Evolutionary conservation across 805 yeast species (phyloP).

Genomic region (Teunomyces gatunensis): DNA sequence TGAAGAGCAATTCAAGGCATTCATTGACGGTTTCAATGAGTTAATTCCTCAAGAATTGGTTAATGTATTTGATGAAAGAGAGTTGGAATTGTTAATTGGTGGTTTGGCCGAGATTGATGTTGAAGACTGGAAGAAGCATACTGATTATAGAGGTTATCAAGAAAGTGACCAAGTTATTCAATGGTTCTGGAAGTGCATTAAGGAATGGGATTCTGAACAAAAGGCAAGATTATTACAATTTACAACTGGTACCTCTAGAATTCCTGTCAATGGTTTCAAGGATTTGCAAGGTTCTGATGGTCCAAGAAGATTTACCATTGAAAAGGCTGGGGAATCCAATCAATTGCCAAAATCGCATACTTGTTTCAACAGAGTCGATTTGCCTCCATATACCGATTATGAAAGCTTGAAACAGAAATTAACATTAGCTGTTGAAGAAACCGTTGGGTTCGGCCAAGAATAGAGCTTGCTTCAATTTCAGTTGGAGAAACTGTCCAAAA

Average conservation of each 20-base stretch:
- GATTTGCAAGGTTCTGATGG: slow-evolving; percentile 99
- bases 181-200: slow-evolving; percentile 97
- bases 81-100: slow-evolving; percentile 92
- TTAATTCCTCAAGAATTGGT: slow-evolving; percentile 95
- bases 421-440: slow-evolving; percentile 96
- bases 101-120: slow-evolving; percentile 98
- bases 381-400: slow-evolving; percentile 88
- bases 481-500: not conserved
- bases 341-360: slow-evolving; percentile 98
- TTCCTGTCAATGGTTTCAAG: slow-evolving; percentile 98
- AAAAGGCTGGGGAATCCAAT: slow-evolving; percentile 91
- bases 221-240: slow-evolving; percentile 93
- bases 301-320: slow-evolving; percentile 97
- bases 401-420: slow-evolving; percentile 85
- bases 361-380: slow-evolving; percentile 97
- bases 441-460: slow-evolving; percentile 99
- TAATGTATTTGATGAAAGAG: slow-evolving; percentile 96
- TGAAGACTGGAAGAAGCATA: slow-evolving; percentile 98
- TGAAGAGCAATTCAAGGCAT: slow-evolving; percentile 93
- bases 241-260: slow-evolving; percentile 98
- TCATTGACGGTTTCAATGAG: slow-evolving; percentile 96
- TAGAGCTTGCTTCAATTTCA: slow-evolving; percentile 29
- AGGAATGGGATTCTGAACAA: slow-evolving; percentile 95
- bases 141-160: slow-evolving; percentile 97
- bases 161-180: slow-evolving; percentile 95